Evolutionary conservation across 73 alveolate species (phyloP), one percentile per base, ranked within the genome.

Genomic region (Paramecium sonneborni): DNA sequence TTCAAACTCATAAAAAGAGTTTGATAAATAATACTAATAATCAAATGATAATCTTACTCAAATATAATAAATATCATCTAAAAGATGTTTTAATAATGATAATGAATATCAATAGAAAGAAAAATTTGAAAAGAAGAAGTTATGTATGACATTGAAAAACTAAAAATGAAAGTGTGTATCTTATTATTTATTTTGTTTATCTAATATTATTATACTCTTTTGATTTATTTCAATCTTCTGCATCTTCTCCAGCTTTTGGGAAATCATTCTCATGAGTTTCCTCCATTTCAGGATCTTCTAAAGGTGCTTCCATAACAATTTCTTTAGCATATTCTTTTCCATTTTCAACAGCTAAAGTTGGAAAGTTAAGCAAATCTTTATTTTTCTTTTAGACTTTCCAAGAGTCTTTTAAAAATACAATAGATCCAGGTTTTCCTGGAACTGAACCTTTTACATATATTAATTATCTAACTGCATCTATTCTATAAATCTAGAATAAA

Each of bases 361-460:
- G 98, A 76, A 87, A 91, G 38, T 95, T 94, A 39, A 94, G 70
- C 20, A 68, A 86, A 21, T 86, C 57, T 38, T 95, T 93, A 52
- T 96, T 94, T 57, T 93, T 86, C 32, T 57, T 82, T 10, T 20
- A n/a, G 28, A 57, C 95, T 72, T 95, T 95, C 72, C 58, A 26
- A 34, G 98, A 94, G 57, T 96, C 99, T 43, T 86, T 70, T 8
- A 96, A 44, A 55, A 91, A 85, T 12, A 96, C 96, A 28, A 94
- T 95, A 14, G 93, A 85, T 1, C 97, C 97, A 15, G 92, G 62
- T n/a, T 95, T 62, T 57, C 99, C 99, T 41, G 99, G 99, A 15
- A 95, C 98, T n/a, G 93, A 57, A 5, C 99, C 99, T 91, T 76
- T 88, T 18, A 96, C 85, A 57, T 90, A 96, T 28, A 96, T 86